Percentiles rank a stretch among this genome's conserved stretches.
Conservation (phyloP, 2,329 filamentous ascomycete genomes). For the Cercospora sesami region DNA sequence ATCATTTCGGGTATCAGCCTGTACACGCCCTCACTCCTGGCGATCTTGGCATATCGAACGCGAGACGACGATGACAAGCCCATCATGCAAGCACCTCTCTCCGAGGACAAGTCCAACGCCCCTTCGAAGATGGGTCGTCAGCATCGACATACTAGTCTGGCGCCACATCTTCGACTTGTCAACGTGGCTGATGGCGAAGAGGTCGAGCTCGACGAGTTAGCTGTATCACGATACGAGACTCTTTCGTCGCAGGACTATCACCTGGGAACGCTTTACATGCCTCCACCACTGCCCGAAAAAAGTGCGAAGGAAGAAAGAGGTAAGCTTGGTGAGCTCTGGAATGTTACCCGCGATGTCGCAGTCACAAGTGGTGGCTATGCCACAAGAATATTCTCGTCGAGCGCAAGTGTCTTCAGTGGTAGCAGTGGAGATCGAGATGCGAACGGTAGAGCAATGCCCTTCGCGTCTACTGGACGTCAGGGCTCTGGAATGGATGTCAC, state of each 20-base stretch:
- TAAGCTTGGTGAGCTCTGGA: slow-evolving; percentile 84
- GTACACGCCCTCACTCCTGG: slow-evolving; percentile 87
- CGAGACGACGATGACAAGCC: slow-evolving; percentile 68
- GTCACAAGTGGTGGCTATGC: slow-evolving; percentile 69
- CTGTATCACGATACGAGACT: slow-evolving; percentile 81
- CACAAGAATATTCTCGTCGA: slow-evolving; percentile 80
- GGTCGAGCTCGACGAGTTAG: slow-evolving; percentile 81
- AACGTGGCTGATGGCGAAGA: slow-evolving; percentile 81
- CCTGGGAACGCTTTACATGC: slow-evolving; percentile 76
- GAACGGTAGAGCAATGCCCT: slow-evolving; percentile 35
- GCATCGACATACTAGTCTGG: slow-evolving; percentile 74
- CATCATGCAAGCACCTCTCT: slow-evolving; percentile 35
- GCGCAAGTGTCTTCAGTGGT: slow-evolving; percentile 66
- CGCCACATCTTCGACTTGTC: slow-evolving; percentile 87
- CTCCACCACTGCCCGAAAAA: slow-evolving; percentile 61
- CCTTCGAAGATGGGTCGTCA: slow-evolving; percentile 63
- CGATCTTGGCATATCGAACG: slow-evolving; percentile 87
- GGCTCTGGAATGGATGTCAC: slow-evolving; percentile 39
- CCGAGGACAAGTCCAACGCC: slow-evolving; percentile 48
- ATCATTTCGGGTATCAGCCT: slow-evolving; percentile 95
- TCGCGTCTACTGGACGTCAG: slow-evolving; percentile 38
- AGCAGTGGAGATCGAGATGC: slow-evolving; percentile 43
- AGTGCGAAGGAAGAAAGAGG: slow-evolving; percentile 62
- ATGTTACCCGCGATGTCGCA: slow-evolving; percentile 52
- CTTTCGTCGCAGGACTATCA: slow-evolving; percentile 91